phyloP scores from a whole-genome alignment of 2,329 filamentous ascomycete genomes.

The Rhynchosporium agropyri region DNA sequence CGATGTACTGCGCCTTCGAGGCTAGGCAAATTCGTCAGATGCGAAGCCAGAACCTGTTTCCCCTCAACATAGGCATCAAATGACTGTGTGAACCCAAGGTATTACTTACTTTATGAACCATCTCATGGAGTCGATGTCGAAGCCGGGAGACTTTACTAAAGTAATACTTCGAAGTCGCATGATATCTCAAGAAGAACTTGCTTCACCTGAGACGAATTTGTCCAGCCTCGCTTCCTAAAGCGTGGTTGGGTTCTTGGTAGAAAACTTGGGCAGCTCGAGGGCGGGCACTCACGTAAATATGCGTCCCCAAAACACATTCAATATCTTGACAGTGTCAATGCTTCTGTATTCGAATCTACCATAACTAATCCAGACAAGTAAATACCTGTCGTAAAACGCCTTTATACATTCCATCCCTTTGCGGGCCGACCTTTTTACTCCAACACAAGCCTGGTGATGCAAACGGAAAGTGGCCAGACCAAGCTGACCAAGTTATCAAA shows the following conservation, averaged over 20 bases:
- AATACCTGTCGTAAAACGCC: slow-evolving; percentile 13
- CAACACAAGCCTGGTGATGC: slow-evolving; percentile 16
- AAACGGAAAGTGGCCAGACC: slow-evolving; percentile 20
- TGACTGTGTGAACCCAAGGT: too few species aligned
- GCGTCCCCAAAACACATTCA: background rate
- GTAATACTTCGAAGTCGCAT: too few species aligned
- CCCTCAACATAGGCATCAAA: too few species aligned
- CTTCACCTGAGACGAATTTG: too few species aligned
- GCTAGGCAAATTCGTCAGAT: too few species aligned
- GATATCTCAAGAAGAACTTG: too few species aligned
- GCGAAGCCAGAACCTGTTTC: too few species aligned
- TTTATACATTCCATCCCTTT: slow-evolving; percentile 16
- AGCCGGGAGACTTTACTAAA: too few species aligned
- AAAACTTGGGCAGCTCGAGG: background rate
- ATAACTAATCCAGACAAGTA: slow-evolving; percentile 7
- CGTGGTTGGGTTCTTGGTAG: slow-evolving; percentile 2
- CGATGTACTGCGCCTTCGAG: too few species aligned
- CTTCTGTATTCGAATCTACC: slow-evolving; percentile 14
- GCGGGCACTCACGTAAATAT: background rate
- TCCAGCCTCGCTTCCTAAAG: background rate
- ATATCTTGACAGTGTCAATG: background rate
- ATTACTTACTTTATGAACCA: too few species aligned
- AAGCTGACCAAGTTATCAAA: slow-evolving; percentile 11
- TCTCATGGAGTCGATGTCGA: too few species aligned
- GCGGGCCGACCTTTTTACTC: slow-evolving; percentile 16